Conservation (phyloP, 768 basidiomycete species). For the Kwoniella heveanensis region DNA sequence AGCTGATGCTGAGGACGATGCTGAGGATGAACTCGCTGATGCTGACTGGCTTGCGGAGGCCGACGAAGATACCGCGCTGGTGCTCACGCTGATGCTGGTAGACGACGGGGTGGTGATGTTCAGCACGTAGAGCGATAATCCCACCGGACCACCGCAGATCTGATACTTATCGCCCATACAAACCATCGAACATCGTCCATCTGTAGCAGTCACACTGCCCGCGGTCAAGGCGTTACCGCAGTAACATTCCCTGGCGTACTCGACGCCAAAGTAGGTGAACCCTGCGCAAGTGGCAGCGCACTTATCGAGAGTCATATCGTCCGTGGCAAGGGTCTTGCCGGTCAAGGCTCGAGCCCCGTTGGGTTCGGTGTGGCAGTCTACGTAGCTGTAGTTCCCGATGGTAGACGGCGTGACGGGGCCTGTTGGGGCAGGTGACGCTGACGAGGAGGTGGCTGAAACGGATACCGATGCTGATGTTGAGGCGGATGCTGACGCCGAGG, state of each 20-base stretch:
- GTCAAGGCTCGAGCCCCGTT: slow-evolving; percentile 32
- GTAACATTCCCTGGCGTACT: slow-evolving; percentile 59
- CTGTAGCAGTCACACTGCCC: slow-evolving; percentile 61
- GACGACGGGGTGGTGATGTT: slow-evolving; percentile 10
- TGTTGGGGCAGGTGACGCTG: slow-evolving; percentile 20
- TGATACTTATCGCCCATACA: slow-evolving; percentile 62
- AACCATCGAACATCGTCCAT: slow-evolving; percentile 67
- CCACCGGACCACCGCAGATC: slow-evolving; percentile 41
- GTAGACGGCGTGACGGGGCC: slow-evolving; percentile 32
- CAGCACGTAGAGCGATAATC: slow-evolving; percentile 36
- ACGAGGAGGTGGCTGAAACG: slow-evolving; percentile 1
- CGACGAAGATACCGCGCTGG: slow-evolving; percentile 1
- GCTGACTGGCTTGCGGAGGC: slow-evolving; percentile 8
- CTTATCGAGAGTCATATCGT: slow-evolving; percentile 62
- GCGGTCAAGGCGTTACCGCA: slow-evolving; percentile 71
- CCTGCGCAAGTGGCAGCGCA: slow-evolving; percentile 68
- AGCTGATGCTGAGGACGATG: slow-evolving; percentile 1
- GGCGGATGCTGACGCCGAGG: slow-evolving; percentile 1
- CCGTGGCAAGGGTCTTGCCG: slow-evolving; percentile 54
- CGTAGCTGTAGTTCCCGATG: slow-evolving; percentile 32
- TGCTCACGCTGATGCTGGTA: not conserved
- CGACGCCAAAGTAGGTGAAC: slow-evolving; percentile 70
- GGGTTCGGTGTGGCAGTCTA: slow-evolving; percentile 48
- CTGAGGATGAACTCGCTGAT: not conserved
- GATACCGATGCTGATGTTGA: slow-evolving; percentile 19